A percentile compares a stretch with the other conserved stretches of the same genome.
phyloP scores from a whole-genome alignment of 164 flowering plant genomes.

The Chimonanthus salicifolius region DNA sequence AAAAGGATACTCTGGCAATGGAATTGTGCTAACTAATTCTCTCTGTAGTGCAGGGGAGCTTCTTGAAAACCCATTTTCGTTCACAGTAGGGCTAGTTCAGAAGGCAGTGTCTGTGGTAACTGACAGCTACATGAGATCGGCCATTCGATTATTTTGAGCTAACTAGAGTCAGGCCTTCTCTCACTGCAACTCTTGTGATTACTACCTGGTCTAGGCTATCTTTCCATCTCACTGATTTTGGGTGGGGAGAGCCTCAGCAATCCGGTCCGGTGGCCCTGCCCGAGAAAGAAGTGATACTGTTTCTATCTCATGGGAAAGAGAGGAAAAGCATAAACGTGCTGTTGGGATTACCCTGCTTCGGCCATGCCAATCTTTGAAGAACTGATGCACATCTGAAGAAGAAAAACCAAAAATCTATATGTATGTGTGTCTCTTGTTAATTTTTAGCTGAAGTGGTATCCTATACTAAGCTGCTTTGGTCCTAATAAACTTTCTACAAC shows the following conservation, averaged over 20 bases:
- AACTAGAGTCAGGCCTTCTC: constrained; percentile 71
- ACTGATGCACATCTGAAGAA: constrained; percentile 34
- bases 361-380: constrained; percentile 70
- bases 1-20: constrained; percentile 75
- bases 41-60: constrained; percentile 54
- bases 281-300: constrained; percentile 73
- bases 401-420: background rate
- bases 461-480: background rate
- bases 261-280: constrained; percentile 86
- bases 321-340: constrained; percentile 73
- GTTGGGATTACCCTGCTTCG: constrained; percentile 78
- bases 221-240: constrained; percentile 71
- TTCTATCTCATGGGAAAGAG: constrained; percentile 66
- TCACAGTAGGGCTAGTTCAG: constrained; percentile 47
- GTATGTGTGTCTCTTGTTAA: background rate
- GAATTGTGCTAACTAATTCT: constrained; percentile 71
- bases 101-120: constrained; percentile 55
- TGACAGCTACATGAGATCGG: constrained; percentile 76
- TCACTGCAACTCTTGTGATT: constrained; percentile 64
- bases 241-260: constrained; percentile 84
- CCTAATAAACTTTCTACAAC: background rate
- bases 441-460: background rate
- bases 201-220: constrained; percentile 85
- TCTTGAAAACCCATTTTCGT: constrained; percentile 52
- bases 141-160: constrained; percentile 80